Conservation (phyloP, 257 asterid species). For the Solanum lignicaule region DNA sequence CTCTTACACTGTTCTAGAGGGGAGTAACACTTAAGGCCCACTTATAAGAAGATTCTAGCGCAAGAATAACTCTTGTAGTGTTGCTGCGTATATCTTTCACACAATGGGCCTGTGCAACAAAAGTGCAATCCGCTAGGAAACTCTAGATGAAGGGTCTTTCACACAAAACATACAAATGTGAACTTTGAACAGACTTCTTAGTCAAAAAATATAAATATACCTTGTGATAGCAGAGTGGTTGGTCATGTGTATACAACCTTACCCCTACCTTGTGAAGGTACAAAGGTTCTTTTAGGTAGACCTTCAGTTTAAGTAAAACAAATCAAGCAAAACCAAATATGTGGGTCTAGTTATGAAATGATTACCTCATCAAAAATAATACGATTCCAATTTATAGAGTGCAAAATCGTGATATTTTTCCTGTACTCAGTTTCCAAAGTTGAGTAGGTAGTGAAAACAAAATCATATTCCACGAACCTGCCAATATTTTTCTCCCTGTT, state of each 20-base stretch:
- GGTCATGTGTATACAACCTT: too few relatives aligned
- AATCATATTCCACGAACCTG: not conserved
- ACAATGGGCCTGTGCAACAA: conserved; percentile 57
- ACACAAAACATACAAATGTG: not conserved
- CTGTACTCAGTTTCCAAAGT: conserved; percentile 69
- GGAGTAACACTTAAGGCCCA: too few relatives aligned
- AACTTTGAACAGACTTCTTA: not conserved
- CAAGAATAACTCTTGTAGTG: not conserved
- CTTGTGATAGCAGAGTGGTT: not conserved
- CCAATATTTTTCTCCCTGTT: too few relatives aligned
- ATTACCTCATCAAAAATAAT: too few relatives aligned
- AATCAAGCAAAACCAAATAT: too few relatives aligned
- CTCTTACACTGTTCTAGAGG: too few relatives aligned
- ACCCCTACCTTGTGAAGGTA: too few relatives aligned
- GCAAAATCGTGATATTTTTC: not conserved
- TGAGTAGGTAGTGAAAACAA: conserved; percentile 76
- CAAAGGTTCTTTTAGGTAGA: too few relatives aligned
- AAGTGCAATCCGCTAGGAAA: not conserved
- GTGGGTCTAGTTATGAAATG: too few relatives aligned
- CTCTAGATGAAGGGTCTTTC: not conserved
- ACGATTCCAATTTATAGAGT: too few relatives aligned
- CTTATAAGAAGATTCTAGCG: too few relatives aligned
- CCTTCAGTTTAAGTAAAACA: not conserved
- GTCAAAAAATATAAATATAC: too few relatives aligned
- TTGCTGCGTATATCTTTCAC: conserved; percentile 69